phyloP scores from a whole-genome alignment of 768 basidiomycete genomes.

The Nevesoporus exiguus region DNA sequence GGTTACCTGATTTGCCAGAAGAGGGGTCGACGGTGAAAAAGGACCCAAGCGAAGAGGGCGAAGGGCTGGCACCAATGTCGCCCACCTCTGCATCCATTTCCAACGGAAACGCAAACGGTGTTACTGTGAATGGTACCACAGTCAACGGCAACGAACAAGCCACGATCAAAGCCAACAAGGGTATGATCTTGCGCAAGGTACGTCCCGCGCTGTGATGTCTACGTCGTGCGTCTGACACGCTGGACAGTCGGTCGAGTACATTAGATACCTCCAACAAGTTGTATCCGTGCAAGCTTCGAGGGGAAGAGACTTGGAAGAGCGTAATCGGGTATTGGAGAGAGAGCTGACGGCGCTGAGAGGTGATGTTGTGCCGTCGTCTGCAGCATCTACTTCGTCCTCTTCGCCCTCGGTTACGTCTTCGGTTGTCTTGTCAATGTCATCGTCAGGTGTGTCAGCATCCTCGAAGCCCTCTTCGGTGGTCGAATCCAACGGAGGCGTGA shows the following conservation, averaged over 20 bases:
- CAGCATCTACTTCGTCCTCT: constrained; percentile 14
- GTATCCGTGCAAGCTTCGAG: constrained; percentile 75
- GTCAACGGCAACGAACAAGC: constrained; percentile 29
- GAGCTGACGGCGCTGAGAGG: constrained; percentile 27
- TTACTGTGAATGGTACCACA: not conserved
- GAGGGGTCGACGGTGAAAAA: constrained; percentile 25
- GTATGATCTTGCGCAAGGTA: constrained; percentile 85
- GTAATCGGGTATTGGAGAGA: constrained; percentile 46
- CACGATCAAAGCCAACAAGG: constrained; percentile 88
- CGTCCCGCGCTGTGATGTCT: not conserved
- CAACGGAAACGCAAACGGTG: constrained; percentile 3
- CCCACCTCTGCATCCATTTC: constrained; percentile 18
- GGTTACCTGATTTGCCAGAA: constrained; percentile 30
- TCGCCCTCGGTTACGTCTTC: constrained; percentile 21
- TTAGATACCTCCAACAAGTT: constrained; percentile 81
- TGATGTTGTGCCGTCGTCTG: constrained; percentile 8
- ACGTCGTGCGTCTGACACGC: constrained; percentile 3
- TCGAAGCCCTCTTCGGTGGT: constrained; percentile 11
- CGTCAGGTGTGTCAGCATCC: constrained; percentile 1
- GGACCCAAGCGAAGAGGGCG: constrained; percentile 31
- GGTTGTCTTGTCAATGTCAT: constrained; percentile 17
- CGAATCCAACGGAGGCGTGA: not conserved
- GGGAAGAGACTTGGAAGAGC: constrained; percentile 75
- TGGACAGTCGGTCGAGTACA: constrained; percentile 45
- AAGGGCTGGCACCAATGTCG: constrained; percentile 19